A percentile compares a stretch with the other conserved stretches of the same genome.
These are phyloP conservation scores for Nemania sp. DNA, from an alignment of 2,329 filamentous ascomycete species.

Conservation along the genomic window DNA sequence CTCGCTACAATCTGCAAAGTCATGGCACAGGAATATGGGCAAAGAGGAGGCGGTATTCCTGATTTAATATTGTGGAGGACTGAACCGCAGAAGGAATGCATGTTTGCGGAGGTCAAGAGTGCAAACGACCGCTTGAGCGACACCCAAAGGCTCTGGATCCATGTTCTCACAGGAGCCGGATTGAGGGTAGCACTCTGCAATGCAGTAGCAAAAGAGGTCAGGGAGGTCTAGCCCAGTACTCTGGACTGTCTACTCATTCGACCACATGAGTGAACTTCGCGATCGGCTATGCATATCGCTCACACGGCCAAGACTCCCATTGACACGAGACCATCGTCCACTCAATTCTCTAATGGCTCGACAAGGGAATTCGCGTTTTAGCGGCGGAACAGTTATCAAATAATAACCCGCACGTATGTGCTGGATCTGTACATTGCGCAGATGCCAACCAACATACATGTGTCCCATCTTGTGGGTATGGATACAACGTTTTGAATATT, in stretches of 20 bases:
- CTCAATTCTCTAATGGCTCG: neutral
- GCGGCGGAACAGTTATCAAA: neutral
- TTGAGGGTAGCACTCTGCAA: slow-evolving; percentile 82
- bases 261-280: neutral
- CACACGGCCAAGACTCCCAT: neutral
- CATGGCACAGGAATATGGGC: slow-evolving; percentile 91
- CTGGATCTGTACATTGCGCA: neutral
- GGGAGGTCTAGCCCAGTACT: slow-evolving; percentile 39
- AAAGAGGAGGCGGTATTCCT: slow-evolving; percentile 84
- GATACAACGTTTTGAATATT: neutral
- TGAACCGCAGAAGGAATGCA: slow-evolving; percentile 57
- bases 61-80: slow-evolving; percentile 87
- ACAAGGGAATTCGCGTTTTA: neutral
- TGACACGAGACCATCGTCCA: neutral
- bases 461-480: neutral
- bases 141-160: slow-evolving; percentile 95
- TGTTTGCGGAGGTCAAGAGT: slow-evolving; percentile 81
- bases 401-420: neutral
- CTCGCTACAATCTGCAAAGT: slow-evolving; percentile 88
- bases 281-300: neutral
- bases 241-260: neutral
- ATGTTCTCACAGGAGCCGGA: slow-evolving; percentile 84
- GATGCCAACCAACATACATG: neutral
- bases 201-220: slow-evolving; percentile 59
- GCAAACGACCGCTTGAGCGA: slow-evolving; percentile 94